Evolutionary conservation across 305 asterid genomes (phyloP), one percentile per base, ranked within the genome.

Genomic region (Solanum chacoense): DNA sequence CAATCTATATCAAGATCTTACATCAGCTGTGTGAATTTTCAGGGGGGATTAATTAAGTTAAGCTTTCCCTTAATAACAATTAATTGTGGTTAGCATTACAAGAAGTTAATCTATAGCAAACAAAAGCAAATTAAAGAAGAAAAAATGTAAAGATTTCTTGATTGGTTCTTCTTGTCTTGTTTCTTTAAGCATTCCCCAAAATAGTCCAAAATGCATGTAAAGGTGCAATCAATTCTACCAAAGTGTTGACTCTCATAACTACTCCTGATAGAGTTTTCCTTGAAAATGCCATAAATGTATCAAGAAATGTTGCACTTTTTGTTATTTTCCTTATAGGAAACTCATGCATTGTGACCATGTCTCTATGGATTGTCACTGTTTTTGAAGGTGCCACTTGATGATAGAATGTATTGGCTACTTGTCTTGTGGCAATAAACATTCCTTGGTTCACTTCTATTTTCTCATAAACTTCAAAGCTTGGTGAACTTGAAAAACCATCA

Each of bases 381-480:
- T 84, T 93, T 22, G 98, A 95, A 36, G 99, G 99, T 73, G 93
- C 95, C 74, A 97, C 91, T 88, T 92, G 95, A 93, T 96, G 98
- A 79, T 95, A 97, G 35, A 94, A 94, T 5, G 98, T 97, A 86
- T 93, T 88, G 78, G 98, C 93, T 5, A 91, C 91, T 40, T 95
- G 99, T 63, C 96, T 92, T 24, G 99, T 97, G 55, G 99, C 95
- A 45, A 97, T 91, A 8, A 96, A 92, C 93, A 95, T 74, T 13
- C 98, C 98, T 69, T 94, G 99, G 28, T 89, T 96, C 36, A 94
- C 91, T 91, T 97, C 94, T 12, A 92, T 87, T 88, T 93, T 93
- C 88, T 93, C 97, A 77, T 91, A 94, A 6, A 91, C 92, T 72
- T 94, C 95, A 26, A 94, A 95, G 88, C 89, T 92, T 18, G 95